phyloP scores from a whole-genome alignment of 2,329 filamentous ascomycete species.

The Fusarium sp. region DNA sequence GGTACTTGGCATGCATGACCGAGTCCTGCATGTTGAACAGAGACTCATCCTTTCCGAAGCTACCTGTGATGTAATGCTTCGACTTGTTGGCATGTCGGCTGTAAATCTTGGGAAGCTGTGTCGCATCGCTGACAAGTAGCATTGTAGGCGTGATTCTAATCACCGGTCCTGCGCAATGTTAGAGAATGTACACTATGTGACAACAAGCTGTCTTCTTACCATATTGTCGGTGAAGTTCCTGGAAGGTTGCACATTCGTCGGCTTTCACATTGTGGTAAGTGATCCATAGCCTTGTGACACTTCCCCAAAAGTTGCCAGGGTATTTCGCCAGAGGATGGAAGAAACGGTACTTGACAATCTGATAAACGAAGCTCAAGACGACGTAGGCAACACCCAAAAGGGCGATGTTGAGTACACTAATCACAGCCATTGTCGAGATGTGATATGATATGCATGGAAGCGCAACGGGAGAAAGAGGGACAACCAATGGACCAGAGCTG shows the following conservation, averaged over 20 bases:
- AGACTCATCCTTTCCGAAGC: slow-evolving; percentile 65
- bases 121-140: slow-evolving; percentile 51
- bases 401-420: slow-evolving; percentile 16
- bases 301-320: slow-evolving; percentile 36
- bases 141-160: slow-evolving; percentile 43
- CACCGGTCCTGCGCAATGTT: slow-evolving; percentile 25
- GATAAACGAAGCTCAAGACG: slow-evolving; percentile 11
- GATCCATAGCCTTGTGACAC: slow-evolving; percentile 38
- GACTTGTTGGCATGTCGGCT: slow-evolving; percentile 66
- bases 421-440: slow-evolving; percentile 16
- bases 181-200: fast-evolving
- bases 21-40: slow-evolving; percentile 68
- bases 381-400: slow-evolving; percentile 21
- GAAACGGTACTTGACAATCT: slow-evolving; percentile 33
- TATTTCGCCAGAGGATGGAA: slow-evolving; percentile 33
- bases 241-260: slow-evolving; percentile 28
- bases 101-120: slow-evolving; percentile 66
- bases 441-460: neutral
- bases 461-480: neutral
- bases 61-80: slow-evolving; percentile 68
- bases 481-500: slow-evolving; percentile 8
- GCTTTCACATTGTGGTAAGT: slow-evolving; percentile 39
- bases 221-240: slow-evolving; percentile 32
- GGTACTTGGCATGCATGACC: slow-evolving; percentile 60
- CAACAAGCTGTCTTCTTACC: neutral